A percentile compares a stretch with the other conserved stretches of the same genome.
phyloP scores from a whole-genome alignment of 2,329 filamentous ascomycete species.

The Hysterium pulicare region DNA sequence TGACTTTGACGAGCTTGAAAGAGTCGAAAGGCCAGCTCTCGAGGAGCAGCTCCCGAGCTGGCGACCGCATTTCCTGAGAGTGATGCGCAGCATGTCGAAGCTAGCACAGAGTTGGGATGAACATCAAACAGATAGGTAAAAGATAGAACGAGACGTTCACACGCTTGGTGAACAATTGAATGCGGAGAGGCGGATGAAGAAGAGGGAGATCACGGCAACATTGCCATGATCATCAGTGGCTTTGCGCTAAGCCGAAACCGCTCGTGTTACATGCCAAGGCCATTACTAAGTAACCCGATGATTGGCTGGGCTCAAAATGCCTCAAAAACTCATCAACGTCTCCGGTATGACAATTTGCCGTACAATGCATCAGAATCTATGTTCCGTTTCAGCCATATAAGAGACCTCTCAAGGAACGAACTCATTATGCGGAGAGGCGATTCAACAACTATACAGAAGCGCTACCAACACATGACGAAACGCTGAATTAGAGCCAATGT shows the following conservation, averaged over 20 bases:
- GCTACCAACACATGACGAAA: neutral
- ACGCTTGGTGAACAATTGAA: constrained; percentile 1
- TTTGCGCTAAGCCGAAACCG: neutral
- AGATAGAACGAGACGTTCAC: constrained; percentile 18
- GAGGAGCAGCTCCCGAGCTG: constrained; percentile 57
- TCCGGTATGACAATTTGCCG: neutral
- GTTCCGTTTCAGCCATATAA: neutral
- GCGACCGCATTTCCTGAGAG: constrained; percentile 62
- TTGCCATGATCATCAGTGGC: neutral
- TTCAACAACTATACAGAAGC: neutral
- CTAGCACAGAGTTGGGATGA: constrained; percentile 20
- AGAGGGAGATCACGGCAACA: neutral
- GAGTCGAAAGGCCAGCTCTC: constrained; percentile 43
- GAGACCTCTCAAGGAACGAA: neutral
- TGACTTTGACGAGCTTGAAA: constrained; percentile 37
- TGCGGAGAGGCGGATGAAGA: neutral
- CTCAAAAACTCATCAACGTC: neutral
- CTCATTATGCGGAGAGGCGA: neutral
- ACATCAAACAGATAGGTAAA: constrained; percentile 25
- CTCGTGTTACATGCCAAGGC: neutral
- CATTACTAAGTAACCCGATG: neutral
- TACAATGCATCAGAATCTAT: neutral
- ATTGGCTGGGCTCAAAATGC: neutral
- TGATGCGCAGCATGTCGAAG: constrained; percentile 68
- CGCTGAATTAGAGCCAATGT: neutral